These are phyloP conservation scores for Xerocomus amazonicus DNA, from an alignment of 1,284 basidiomycete genomes.

Conservation along the genomic window DNA sequence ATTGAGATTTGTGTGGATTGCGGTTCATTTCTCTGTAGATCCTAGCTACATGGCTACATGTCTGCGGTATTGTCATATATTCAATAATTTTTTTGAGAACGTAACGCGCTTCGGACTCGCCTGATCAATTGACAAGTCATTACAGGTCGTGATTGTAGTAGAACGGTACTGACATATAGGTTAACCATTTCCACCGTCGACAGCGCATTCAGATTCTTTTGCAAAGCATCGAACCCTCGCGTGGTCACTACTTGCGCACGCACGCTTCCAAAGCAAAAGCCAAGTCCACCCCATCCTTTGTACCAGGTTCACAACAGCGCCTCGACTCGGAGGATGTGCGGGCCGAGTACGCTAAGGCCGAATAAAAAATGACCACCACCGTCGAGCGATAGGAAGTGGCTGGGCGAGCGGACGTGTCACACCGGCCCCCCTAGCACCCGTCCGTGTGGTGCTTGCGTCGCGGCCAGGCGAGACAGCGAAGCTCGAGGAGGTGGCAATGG, in stretches of 20 bases:
- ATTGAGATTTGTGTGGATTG: too few species aligned
- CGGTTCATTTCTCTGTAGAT: too few species aligned
- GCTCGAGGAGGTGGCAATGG: conserved; percentile 71
- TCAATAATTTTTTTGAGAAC: too few species aligned
- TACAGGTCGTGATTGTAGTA: too few species aligned
- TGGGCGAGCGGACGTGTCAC: conserved; percentile 69
- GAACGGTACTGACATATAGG: too few species aligned
- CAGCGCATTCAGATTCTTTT: too few species aligned
- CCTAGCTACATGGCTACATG: too few species aligned
- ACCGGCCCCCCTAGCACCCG: conserved; percentile 64
- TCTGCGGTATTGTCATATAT: too few species aligned
- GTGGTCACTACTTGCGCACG: conserved; percentile 19
- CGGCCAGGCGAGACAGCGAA: conserved; percentile 33
- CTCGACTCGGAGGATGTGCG: conserved; percentile 47
- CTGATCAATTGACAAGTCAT: too few species aligned
- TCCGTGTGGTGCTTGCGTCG: conserved; percentile 49
- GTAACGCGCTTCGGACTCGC: too few species aligned
- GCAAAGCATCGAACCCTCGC: too few species aligned
- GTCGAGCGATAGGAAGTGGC: conserved; percentile 73
- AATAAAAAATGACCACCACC: conserved; percentile 58
- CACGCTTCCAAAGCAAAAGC: conserved; percentile 34
- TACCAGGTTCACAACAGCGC: conserved; percentile 56
- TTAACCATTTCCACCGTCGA: too few species aligned
- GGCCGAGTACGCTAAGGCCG: conserved; percentile 53
- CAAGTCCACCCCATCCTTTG: conserved; percentile 49